phyloP scores from a whole-genome alignment of 106 monocot genomes.

The Dactylorhiza incarnata region DNA sequence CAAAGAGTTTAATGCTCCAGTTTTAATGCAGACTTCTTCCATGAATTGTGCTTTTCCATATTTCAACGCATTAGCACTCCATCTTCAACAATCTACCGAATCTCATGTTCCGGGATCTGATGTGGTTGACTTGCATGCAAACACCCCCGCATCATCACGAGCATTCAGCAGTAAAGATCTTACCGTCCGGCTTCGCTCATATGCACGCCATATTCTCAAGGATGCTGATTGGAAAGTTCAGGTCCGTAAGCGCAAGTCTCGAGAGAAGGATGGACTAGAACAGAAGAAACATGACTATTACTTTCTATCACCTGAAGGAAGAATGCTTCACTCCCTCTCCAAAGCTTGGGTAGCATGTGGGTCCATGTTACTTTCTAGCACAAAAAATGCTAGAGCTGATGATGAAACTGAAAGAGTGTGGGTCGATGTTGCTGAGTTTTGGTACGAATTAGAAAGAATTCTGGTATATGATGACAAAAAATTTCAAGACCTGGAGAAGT shows the following conservation, averaged over 20 bases:
- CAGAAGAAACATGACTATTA: conserved; percentile 1
- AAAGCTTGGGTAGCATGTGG: conserved; percentile 68
- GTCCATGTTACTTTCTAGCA: conserved; percentile 18
- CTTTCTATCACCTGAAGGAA: conserved; percentile 33
- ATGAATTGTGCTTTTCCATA: neutral
- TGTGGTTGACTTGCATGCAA: neutral
- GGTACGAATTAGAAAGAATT: conserved; percentile 32
- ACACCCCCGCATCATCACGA: neutral
- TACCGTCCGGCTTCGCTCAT: conserved; percentile 26
- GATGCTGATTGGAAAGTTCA: conserved; percentile 48
- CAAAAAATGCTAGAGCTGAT: neutral
- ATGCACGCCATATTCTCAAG: conserved; percentile 51
- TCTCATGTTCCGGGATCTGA: neutral
- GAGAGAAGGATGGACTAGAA: neutral
- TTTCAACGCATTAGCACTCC: neutral
- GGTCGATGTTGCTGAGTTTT: conserved; percentile 44
- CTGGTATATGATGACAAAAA: conserved; percentile 33
- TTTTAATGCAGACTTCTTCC: conserved; percentile 4
- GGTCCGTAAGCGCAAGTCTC: conserved; percentile 16
- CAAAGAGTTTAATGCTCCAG: neutral
- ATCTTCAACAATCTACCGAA: neutral
- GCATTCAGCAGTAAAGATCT: conserved; percentile 14
- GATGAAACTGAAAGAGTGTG: conserved; percentile 35
- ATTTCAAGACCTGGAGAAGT: conserved; percentile 5
- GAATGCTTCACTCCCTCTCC: conserved; percentile 26